These are phyloP conservation scores for Teratosphaeria viscida DNA, from an alignment of 2,329 filamentous ascomycete species.

Conservation along the genomic window DNA sequence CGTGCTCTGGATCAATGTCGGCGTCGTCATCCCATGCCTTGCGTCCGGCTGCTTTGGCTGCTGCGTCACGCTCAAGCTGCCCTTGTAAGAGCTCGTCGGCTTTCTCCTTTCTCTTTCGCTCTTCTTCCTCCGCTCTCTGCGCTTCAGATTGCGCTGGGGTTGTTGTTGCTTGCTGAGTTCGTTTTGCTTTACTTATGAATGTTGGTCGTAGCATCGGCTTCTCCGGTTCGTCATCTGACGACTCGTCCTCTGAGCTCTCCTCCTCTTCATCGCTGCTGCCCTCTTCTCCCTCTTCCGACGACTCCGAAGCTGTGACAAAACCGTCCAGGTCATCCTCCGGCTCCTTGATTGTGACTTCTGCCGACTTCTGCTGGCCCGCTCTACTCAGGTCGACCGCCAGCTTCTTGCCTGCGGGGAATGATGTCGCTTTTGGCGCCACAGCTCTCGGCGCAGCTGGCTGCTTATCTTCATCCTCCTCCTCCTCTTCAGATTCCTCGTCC, in stretches of 20 bases:
- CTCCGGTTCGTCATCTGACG: slow-evolving; percentile 47
- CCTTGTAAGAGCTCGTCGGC: slow-evolving; percentile 76
- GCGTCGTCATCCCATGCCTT: slow-evolving; percentile 80
- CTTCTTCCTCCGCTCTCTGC: slow-evolving; percentile 38
- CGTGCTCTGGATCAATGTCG: slow-evolving; percentile 50
- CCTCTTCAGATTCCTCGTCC: slow-evolving; percentile 34
- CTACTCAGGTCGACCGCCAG: slow-evolving; percentile 33
- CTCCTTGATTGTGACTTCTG: slow-evolving; percentile 21
- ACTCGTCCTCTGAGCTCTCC: slow-evolving; percentile 33
- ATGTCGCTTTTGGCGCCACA: slow-evolving; percentile 34
- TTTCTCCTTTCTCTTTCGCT: slow-evolving; percentile 54
- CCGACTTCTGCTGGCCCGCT: slow-evolving; percentile 22
- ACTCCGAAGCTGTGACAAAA: slow-evolving; percentile 47
- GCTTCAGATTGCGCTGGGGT: slow-evolving; percentile 18
- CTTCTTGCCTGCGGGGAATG: slow-evolving; percentile 35
- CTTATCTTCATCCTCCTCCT: slow-evolving; percentile 29
- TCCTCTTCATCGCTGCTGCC: slow-evolving; percentile 25
- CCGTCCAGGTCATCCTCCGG: slow-evolving; percentile 37
- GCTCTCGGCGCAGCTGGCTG: slow-evolving; percentile 36
- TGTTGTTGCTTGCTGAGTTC: slow-evolving; percentile 27
- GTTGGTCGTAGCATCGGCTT: slow-evolving; percentile 53
- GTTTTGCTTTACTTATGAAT: slow-evolving; percentile 55
- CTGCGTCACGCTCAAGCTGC: slow-evolving; percentile 72
- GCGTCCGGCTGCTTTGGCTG: slow-evolving; percentile 62
- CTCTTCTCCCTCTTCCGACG: slow-evolving; percentile 29